Evolutionary conservation across 257 asterid species (phyloP).

Genomic region (Rubia yunnanensis): DNA sequence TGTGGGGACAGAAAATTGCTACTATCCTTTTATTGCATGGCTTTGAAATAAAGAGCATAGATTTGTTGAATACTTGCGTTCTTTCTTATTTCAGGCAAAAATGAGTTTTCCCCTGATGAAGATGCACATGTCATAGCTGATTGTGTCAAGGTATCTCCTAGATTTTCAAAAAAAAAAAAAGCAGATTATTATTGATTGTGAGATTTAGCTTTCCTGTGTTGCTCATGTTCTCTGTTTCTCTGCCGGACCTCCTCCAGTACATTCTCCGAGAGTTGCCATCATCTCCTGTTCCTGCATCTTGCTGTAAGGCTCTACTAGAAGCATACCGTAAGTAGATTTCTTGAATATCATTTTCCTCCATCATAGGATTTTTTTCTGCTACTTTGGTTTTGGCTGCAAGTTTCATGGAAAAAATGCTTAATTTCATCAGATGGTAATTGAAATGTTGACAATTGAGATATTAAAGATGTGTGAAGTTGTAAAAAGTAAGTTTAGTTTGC

Average conservation of each 20-base stretch:
- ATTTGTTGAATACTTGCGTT: background rate
- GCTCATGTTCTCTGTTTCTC: slow-evolving; percentile 13
- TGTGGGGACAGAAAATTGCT: background rate
- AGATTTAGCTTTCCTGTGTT: slow-evolving; percentile 12
- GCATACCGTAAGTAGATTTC: slow-evolving; percentile 59
- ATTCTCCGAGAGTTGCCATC: slow-evolving; percentile 97
- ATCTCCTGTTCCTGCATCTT: slow-evolving; percentile 98
- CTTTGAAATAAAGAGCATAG: background rate
- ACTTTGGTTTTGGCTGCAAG: background rate
- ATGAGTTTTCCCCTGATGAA: slow-evolving; percentile 70
- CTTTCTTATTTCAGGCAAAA: slow-evolving; percentile 47
- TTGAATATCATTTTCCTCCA: background rate
- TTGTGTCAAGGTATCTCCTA: slow-evolving; percentile 74
- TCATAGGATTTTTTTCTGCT: background rate
- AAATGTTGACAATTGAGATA: background rate
- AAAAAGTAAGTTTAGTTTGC: background rate
- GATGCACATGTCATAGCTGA: slow-evolving; percentile 97
- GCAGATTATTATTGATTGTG: slow-evolving; percentile 7
- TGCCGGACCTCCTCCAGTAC: slow-evolving; percentile 39
- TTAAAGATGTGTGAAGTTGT: background rate
- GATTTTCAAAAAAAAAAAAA: slow-evolving; percentile 9
- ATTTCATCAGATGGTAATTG: background rate
- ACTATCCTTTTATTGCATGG: background rate
- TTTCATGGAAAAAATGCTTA: background rate
- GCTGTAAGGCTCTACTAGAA: slow-evolving; percentile 98